Evolutionary conservation across 306 rosid species (phyloP), one percentile per base, ranked within the genome.

Genomic region (Erythrophleum fordii): DNA sequence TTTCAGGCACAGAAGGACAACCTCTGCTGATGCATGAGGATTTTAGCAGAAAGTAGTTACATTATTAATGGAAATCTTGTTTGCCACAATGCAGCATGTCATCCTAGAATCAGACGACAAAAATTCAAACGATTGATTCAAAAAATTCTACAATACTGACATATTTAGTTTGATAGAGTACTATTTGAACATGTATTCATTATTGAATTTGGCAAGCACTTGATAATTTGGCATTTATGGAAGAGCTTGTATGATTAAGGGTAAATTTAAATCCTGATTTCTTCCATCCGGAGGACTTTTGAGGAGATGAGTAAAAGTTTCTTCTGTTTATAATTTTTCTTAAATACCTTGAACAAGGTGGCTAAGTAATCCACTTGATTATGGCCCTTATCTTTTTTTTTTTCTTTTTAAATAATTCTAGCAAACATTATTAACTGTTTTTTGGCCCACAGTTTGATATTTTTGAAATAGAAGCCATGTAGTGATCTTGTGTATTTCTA

Each of bases 291-390:
- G 59, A 53, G 22, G 44, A 26, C 34, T 20, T 51, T 37, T 68
- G 6, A 23, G 56, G 55, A 31, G 20, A 62, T 11, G 72, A 31
- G 28, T 68, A 37, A 31, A 35, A 48, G 60, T 41, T 76, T 80
- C n/a, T 52, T 71, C 55, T 31, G 52, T 71, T 31, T 55, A 34
- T 81, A 44, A 52, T 6, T 80, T 25, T 71, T 80, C 37, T 71
- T 45, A 9, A 70, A 69, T 70, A 8, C 16, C 16, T 10, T 51
- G 48, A 22, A 18, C 16, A 37, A 70, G 61, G 8, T 34, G 70
- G 66, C 22, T 23, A 72, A 56, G 26, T 65, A 23, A 25, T 72
- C 72, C 49, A 71, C 62, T 20, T 35, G 5, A 23, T 44, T 13
- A 5, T 68, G 39, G 31, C 9, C 64, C 58, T 20, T 34, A 29